Conservation (phyloP, 352 stramenopile genomes). For the Phytopythium helicoides region DNA sequence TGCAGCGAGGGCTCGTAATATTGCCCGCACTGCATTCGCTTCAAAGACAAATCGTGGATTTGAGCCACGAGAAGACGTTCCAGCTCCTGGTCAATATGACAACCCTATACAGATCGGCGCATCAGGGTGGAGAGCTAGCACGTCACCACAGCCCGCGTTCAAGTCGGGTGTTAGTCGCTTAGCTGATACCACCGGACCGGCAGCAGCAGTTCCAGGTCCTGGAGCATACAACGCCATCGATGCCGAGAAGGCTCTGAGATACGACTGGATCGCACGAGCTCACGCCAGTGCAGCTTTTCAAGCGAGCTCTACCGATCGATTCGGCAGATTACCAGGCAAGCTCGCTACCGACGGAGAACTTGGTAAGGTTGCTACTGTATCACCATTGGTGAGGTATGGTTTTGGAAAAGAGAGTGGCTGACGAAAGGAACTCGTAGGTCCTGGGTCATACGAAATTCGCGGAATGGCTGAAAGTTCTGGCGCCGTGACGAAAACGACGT, state of each 20-base stretch:
- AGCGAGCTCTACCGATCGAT: slow-evolving; percentile 48
- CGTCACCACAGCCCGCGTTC: slow-evolving; percentile 52
- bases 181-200: slow-evolving; percentile 12
- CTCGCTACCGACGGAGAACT: slow-evolving; percentile 39
- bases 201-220: slow-evolving; percentile 39
- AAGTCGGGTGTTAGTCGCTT: slow-evolving; percentile 63
- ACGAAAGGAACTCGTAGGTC: no score
- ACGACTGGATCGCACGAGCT: slow-evolving; percentile 60
- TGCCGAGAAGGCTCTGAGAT: slow-evolving; percentile 57
- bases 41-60: slow-evolving; percentile 64
- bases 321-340: slow-evolving; percentile 41
- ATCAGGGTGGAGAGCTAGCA: slow-evolving; percentile 11
- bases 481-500: slow-evolving; percentile 12
- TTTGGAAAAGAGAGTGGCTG: no score
- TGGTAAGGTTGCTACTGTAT: no score
- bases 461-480: slow-evolving; percentile 17
- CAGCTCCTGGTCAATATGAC: slow-evolving; percentile 71
- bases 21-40: slow-evolving; percentile 56
- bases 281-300: slow-evolving; percentile 69
- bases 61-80: slow-evolving; percentile 34
- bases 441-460: slow-evolving; percentile 48
- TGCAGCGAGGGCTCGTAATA: slow-evolving; percentile 41
- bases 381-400: no score
- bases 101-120: slow-evolving; percentile 51
- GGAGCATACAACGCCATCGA: slow-evolving; percentile 69